phyloP scores from a whole-genome alignment of 352 stramenopile species.

The Saprolegnia diclina region DNA sequence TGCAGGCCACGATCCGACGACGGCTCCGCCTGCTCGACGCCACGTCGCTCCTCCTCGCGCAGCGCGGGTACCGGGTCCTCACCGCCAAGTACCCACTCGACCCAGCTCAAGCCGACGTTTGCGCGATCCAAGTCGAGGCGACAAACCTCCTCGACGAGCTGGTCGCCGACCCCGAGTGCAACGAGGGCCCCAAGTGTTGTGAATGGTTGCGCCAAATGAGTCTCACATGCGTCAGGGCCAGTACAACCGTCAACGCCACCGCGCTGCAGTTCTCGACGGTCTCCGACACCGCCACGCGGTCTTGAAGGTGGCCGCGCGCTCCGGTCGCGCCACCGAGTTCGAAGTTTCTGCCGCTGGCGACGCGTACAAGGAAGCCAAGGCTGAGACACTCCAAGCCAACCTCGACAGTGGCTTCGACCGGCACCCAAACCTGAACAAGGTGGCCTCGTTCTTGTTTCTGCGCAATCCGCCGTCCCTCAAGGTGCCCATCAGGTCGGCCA shows the following conservation, averaged over 20 bases:
- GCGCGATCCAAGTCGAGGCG: neutral
- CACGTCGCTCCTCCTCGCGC: neutral
- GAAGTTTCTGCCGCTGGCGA: neutral
- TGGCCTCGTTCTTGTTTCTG: neutral
- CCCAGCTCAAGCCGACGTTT: too few relatives aligned
- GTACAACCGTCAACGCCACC: neutral
- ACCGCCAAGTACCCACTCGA: slow-evolving; percentile 17
- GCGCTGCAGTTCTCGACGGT: neutral
- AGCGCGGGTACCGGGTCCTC: neutral
- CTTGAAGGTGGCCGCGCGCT: neutral
- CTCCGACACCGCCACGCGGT: neutral
- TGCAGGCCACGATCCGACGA: neutral
- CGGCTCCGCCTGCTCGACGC: neutral
- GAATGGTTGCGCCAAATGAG: neutral
- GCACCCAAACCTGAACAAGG: neutral
- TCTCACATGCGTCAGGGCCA: neutral
- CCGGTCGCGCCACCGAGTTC: too few relatives aligned
- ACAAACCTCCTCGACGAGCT: neutral
- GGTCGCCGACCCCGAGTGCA: neutral
- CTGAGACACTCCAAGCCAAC: neutral
- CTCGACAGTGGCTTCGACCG: neutral
- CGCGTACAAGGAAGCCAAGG: neutral
- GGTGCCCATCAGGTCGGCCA: neutral
- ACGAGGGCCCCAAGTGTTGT: neutral
- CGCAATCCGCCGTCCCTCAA: neutral